Conservation (phyloP, 805 yeast species). For the Blastobotrys americana region DNA sequence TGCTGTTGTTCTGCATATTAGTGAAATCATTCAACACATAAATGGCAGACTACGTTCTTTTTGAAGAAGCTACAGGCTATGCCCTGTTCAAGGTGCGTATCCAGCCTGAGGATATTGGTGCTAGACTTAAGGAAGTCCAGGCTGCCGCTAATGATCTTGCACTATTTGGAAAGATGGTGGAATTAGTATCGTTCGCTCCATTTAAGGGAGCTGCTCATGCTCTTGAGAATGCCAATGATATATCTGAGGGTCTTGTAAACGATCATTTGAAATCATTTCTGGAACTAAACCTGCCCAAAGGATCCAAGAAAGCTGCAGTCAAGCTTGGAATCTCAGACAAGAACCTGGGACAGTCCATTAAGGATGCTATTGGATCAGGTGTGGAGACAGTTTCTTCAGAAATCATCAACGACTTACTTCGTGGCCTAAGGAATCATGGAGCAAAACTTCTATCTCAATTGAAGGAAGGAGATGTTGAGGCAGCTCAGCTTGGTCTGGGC, state of each 20-base stretch:
- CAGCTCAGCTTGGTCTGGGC: slow-evolving; percentile 97
- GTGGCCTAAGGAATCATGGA: slow-evolving; percentile 92
- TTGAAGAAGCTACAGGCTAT: slow-evolving; percentile 98
- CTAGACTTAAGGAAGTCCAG: slow-evolving; percentile 90
- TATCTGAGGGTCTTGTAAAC: slow-evolving; percentile 92
- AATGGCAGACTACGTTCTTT: slow-evolving; percentile 78
- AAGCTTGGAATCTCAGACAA: slow-evolving; percentile 89
- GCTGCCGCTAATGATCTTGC: slow-evolving; percentile 78
- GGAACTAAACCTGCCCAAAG: slow-evolving; percentile 85
- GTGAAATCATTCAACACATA: too few species aligned
- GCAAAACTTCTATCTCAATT: slow-evolving; percentile 82
- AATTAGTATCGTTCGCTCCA: slow-evolving; percentile 92
- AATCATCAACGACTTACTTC: slow-evolving; percentile 85
- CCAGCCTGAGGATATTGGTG: slow-evolving; percentile 91
- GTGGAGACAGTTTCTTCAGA: slow-evolving; percentile 89
- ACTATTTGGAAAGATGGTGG: slow-evolving; percentile 84
- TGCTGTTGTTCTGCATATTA: too few species aligned
- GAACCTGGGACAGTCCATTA: slow-evolving; percentile 93
- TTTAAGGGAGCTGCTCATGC: slow-evolving; percentile 99
- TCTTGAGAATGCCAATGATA: slow-evolving; percentile 94
- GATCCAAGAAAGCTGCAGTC: slow-evolving; percentile 56
- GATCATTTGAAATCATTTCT: slow-evolving; percentile 84
- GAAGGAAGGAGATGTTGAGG: slow-evolving; percentile 90
- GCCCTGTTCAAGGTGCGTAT: slow-evolving; percentile 90
- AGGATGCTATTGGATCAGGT: slow-evolving; percentile 71